Evolutionary conservation across 176 grass and related monocot species (phyloP).

Genomic region (Phoenix dactylifera): DNA sequence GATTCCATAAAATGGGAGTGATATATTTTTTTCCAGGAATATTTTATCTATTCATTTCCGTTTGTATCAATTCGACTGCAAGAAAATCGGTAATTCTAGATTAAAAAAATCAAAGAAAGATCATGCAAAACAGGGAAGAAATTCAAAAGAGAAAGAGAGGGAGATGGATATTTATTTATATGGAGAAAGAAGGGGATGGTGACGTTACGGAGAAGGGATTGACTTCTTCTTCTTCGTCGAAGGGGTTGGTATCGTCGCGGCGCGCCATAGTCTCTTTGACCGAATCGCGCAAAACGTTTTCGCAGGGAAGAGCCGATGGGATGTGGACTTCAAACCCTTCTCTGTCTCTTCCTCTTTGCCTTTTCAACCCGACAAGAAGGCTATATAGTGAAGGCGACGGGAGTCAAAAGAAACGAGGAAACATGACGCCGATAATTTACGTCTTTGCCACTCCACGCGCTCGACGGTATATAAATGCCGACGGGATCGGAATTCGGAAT

Average conservation of each 20-base stretch:
- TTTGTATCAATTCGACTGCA: neutral
- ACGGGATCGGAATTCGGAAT: no score
- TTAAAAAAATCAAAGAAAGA: neutral
- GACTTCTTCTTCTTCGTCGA: constrained; percentile 58
- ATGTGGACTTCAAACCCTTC: no score
- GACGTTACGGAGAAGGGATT: constrained; percentile 57
- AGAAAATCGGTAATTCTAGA: no score
- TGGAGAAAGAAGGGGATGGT: neutral
- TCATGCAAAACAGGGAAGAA: neutral
- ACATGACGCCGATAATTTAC: no score
- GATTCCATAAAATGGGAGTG: neutral
- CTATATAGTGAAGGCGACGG: no score
- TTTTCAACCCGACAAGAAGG: no score
- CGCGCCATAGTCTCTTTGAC: constrained; percentile 33
- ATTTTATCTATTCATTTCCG: neutral
- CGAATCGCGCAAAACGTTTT: neutral
- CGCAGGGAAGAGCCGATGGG: no score
- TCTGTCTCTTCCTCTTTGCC: no score
- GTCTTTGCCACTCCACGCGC: no score
- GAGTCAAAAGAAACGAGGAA: no score
- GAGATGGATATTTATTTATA: no score
- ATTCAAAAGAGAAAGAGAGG: neutral
- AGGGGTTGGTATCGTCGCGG: constrained; percentile 73
- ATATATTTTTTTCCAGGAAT: neutral
- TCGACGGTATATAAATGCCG: no score